phyloP scores from a whole-genome alignment of 2,329 filamentous ascomycete genomes.

The Colletotrichum sp. region DNA sequence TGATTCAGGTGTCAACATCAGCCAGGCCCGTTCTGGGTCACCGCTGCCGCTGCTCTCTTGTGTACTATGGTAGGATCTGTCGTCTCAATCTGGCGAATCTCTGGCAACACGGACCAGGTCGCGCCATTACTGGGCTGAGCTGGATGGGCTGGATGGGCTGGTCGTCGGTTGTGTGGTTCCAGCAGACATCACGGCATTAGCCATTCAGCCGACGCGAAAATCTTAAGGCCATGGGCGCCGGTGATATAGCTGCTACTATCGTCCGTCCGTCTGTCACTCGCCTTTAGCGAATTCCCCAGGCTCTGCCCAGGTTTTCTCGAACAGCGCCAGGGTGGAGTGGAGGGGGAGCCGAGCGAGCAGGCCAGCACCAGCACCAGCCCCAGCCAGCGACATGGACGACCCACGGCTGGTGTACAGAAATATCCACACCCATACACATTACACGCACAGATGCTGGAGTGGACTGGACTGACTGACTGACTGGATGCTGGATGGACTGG shows the following conservation, averaged over 20 bases:
- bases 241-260: conserved; percentile 35
- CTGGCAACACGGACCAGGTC: conserved; percentile 28
- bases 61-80: background rate
- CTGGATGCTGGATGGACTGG: background rate
- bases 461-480: background rate
- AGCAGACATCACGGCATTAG: conserved; percentile 44
- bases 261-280: conserved; percentile 34
- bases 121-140: conserved; percentile 26
- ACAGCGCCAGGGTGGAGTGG: conserved; percentile 24
- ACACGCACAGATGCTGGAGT: conserved; percentile 18
- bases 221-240: conserved; percentile 40
- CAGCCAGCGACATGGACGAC: background rate
- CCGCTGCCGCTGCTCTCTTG: background rate
- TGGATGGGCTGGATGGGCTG: conserved; percentile 30
- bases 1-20: conserved; percentile 13
- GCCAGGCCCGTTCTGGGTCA: conserved; percentile 3
- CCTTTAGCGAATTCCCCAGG: conserved; percentile 29
- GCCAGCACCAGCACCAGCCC: no score
- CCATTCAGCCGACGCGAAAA: conserved; percentile 51
- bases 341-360: background rate
- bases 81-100: conserved; percentile 23
- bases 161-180: conserved; percentile 33
- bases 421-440: conserved; percentile 14
- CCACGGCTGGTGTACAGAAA: conserved; percentile 2
- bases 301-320: conserved; percentile 7